These are phyloP conservation scores for Fusarium foetens DNA, from an alignment of 2,329 filamentous ascomycete species.

Conservation along the genomic window DNA sequence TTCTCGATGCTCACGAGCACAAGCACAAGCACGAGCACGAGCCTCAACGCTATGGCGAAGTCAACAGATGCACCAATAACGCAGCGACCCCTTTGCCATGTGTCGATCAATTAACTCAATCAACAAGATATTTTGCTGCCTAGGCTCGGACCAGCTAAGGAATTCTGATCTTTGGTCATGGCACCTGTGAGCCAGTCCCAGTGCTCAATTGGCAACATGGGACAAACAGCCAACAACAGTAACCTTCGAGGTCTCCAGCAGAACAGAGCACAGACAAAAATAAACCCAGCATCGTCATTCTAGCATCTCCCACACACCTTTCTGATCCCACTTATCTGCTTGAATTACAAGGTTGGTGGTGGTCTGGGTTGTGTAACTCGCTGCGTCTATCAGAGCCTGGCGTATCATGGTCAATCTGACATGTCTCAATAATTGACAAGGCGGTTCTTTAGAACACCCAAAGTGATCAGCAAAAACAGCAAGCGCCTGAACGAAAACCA, in stretches of 20 bases:
- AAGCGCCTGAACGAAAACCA: slow-evolving; percentile 15
- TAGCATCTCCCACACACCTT: slow-evolving; percentile 20
- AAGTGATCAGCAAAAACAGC: slow-evolving; percentile 1
- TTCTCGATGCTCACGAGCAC: slow-evolving; percentile 14
- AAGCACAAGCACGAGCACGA: slow-evolving; percentile 29
- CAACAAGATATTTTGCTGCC: slow-evolving; percentile 30
- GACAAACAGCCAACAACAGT: not conserved
- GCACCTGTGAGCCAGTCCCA: not conserved
- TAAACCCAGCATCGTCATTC: slow-evolving; percentile 19
- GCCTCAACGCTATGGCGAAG: slow-evolving; percentile 21
- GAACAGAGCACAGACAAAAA: slow-evolving; percentile 22
- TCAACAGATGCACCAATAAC: slow-evolving; percentile 15
- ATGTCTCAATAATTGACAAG: slow-evolving; percentile 6
- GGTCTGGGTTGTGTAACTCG: slow-evolving; percentile 12
- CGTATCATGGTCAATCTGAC: slow-evolving; percentile 4
- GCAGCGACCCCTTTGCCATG: not conserved
- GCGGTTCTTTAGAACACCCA: not conserved
- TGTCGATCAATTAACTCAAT: slow-evolving; percentile 12
- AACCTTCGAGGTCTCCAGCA: not conserved
- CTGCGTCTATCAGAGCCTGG: slow-evolving; percentile 2
- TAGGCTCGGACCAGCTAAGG: slow-evolving; percentile 1
- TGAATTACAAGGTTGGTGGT: slow-evolving; percentile 10
- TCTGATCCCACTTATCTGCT: slow-evolving; percentile 22
- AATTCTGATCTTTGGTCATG: slow-evolving; percentile 4
- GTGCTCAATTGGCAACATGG: slow-evolving; percentile 18